Percentiles rank a stretch among this genome's conserved stretches.
phyloP scores from a whole-genome alignment of 768 basidiomycete species.

The Mycena belliarum region DNA sequence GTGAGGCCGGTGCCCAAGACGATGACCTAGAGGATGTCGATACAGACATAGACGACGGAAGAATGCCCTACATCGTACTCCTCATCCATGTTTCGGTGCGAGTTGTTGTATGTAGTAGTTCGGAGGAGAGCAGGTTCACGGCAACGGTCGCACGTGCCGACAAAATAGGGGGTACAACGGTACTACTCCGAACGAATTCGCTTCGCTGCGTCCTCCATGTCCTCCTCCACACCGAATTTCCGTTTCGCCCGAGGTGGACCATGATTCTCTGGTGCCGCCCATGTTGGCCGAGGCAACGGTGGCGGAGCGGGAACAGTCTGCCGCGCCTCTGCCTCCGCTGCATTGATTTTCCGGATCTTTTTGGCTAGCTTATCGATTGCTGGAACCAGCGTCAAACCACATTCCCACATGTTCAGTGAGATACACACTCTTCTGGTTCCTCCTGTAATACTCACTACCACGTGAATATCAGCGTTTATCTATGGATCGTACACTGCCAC shows the following conservation, averaged over 20 bases:
- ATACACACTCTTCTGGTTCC: constrained; percentile 47
- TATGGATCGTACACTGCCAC: not conserved
- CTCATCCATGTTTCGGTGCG: too few species aligned
- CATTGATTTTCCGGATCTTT: constrained; percentile 34
- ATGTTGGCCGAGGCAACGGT: constrained; percentile 25
- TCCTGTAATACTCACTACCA: constrained; percentile 53
- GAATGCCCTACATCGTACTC: constrained; percentile 81
- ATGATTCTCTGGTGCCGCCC: constrained; percentile 25
- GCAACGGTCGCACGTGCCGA: constrained; percentile 11
- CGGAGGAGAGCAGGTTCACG: constrained; percentile 3
- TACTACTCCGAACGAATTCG: constrained; percentile 14
- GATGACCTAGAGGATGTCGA: constrained; percentile 58
- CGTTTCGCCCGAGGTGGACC: constrained; percentile 34
- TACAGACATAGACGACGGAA: not conserved
- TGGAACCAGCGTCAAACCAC: constrained; percentile 19
- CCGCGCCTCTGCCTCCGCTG: constrained; percentile 27
- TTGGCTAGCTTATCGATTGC: constrained; percentile 39
- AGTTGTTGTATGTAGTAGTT: constrained; percentile 29
- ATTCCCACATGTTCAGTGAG: not conserved
- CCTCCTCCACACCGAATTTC: constrained; percentile 34
- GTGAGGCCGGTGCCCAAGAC: constrained; percentile 96
- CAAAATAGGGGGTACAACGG: constrained; percentile 10
- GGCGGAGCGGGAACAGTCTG: not conserved
- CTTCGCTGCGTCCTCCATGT: constrained; percentile 26
- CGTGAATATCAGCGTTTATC: not conserved